A percentile compares a stretch with the other conserved stretches of the same genome.
Conservation (phyloP, 176 grass and related monocot species). For the Eragrostis nindensis region DNA sequence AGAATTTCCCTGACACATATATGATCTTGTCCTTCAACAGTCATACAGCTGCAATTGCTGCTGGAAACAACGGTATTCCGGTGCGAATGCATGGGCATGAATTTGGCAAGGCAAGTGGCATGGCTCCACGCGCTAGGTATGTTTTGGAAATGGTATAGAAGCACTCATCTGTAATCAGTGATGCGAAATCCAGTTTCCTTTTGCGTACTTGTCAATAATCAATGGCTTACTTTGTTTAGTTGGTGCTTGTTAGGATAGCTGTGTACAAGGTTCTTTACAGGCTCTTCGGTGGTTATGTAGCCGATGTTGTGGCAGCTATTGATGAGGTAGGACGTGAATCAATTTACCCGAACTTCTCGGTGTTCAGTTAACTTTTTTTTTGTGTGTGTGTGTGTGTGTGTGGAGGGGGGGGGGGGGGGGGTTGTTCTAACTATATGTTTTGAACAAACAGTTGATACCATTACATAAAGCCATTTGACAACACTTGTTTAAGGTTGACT, state of each 20-base stretch:
- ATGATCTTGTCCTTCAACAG: conserved; percentile 50
- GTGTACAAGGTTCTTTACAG: conserved; percentile 99
- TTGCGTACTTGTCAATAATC: background rate
- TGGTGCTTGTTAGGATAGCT: conserved; percentile 72
- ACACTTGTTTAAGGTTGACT: conserved; percentile 7
- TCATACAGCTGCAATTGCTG: conserved; percentile 97
- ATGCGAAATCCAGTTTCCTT: conserved; percentile 12
- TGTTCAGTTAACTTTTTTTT: background rate
- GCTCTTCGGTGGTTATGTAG: conserved; percentile 95
- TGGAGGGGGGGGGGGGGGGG: no score
- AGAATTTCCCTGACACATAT: conserved; percentile 26
- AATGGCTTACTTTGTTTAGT: conserved; percentile 23
- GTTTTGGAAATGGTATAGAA: background rate
- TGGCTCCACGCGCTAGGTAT: conserved; percentile 98
- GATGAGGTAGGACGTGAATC: conserved; percentile 69
- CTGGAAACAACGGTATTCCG: conserved; percentile 93
- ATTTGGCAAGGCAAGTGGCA: conserved; percentile 98
- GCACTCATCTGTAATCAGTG: background rate
- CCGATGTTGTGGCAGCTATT: conserved; percentile 97
- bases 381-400: no score
- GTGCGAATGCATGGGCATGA: conserved; percentile 93
- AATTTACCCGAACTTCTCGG: background rate
- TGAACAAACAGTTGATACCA: background rate
- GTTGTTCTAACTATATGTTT: background rate
- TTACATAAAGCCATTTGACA: conserved; percentile 6